Evolutionary conservation across 768 basidiomycete genomes (phyloP).

Genomic region (Auricularia heimuer): DNA sequence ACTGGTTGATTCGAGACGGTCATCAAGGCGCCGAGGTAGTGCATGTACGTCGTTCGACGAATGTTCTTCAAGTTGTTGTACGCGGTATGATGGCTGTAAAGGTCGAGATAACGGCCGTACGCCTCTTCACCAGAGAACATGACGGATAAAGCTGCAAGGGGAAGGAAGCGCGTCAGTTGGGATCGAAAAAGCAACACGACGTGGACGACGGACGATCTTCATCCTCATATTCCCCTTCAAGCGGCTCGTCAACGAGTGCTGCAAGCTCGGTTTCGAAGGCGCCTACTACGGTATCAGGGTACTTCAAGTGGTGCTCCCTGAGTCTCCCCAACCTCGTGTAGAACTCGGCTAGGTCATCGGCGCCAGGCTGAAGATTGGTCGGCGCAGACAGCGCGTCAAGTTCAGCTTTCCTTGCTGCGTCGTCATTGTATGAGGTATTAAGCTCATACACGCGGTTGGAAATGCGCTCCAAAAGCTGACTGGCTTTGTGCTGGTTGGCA

Average conservation of each 20-base stretch:
- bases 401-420: constrained; percentile 61
- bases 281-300: constrained; percentile 79
- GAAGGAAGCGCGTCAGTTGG: too few species aligned
- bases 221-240: constrained; percentile 65
- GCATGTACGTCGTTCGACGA: constrained; percentile 80
- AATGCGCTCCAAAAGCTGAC: constrained; percentile 82
- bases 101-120: constrained; percentile 89
- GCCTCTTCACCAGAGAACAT: constrained; percentile 95
- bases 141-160: constrained; percentile 54
- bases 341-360: constrained; percentile 82
- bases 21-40: constrained; percentile 84
- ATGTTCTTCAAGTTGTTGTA: constrained; percentile 87
- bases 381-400: constrained; percentile 51
- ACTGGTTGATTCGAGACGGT: constrained; percentile 48
- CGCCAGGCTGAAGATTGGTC: constrained; percentile 15
- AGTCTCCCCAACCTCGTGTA: constrained; percentile 93
- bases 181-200: too few species aligned
- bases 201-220: constrained; percentile 65
- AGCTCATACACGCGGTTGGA: constrained; percentile 56
- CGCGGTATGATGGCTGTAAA: constrained; percentile 78
- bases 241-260: constrained; percentile 59
- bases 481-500: constrained; percentile 80
- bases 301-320: constrained; percentile 92
- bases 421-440: constrained; percentile 67
- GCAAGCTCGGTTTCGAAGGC: constrained; percentile 79